A percentile compares a stretch with the other conserved stretches of the same genome.
phyloP scores from a whole-genome alignment of 1,284 basidiomycete species.

The Cryptococcus sp. region DNA sequence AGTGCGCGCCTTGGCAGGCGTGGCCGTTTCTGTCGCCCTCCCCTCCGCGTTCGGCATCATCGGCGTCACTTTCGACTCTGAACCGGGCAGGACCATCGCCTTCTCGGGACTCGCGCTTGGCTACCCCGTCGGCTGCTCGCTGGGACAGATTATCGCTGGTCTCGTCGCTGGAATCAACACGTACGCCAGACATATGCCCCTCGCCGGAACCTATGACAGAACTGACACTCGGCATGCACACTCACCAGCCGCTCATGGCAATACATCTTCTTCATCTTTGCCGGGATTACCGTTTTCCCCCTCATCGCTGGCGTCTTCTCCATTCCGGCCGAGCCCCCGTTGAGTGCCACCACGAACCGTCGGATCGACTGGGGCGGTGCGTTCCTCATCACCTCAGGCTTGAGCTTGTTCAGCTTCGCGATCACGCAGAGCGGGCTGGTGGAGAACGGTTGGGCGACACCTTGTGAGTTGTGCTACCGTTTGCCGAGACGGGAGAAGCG shows the following conservation, averaged over 20 bases:
- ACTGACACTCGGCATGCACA: too few relatives aligned
- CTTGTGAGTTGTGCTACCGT: conserved; percentile 21
- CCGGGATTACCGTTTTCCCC: conserved; percentile 30
- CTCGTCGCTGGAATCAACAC: conserved; percentile 50
- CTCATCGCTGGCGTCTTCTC: conserved; percentile 31
- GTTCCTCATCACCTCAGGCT: conserved; percentile 27
- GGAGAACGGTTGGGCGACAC: conserved; percentile 26
- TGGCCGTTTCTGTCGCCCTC: conserved; percentile 28
- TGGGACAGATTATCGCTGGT: conserved; percentile 68
- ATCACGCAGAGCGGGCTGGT: conserved; percentile 30
- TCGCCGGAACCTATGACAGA: too few relatives aligned
- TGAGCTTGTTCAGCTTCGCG: conserved; percentile 33
- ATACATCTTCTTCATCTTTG: conserved; percentile 41
- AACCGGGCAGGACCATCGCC: conserved; percentile 61
- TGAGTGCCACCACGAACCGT: conserved; percentile 3
- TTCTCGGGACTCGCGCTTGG: conserved; percentile 71
- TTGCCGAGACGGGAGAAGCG: background rate
- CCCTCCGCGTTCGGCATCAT: conserved; percentile 31
- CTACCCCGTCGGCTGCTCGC: conserved; percentile 69
- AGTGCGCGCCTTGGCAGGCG: conserved; percentile 27
- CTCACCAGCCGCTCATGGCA: conserved; percentile 28
- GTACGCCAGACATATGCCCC: conserved; percentile 6
- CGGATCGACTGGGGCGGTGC: conserved; percentile 37
- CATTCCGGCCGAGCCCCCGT: conserved; percentile 29
- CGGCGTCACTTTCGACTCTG: conserved; percentile 35